phyloP scores from a whole-genome alignment of 1,139 yeast genomes.

The Suhomyces maxii region DNA sequence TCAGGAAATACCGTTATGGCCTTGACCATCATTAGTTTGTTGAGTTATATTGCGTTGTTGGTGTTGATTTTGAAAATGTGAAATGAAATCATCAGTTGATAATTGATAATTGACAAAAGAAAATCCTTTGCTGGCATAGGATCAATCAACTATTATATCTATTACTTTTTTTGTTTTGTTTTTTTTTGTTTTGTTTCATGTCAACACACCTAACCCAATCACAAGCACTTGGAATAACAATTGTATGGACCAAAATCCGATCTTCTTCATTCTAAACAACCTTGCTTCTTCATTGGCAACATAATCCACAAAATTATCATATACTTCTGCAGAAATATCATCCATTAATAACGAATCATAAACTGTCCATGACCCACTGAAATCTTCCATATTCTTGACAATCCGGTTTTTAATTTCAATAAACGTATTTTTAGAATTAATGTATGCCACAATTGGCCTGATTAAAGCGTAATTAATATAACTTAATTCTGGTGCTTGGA shows the following conservation, averaged over 20 bases:
- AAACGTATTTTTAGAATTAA: slow-evolving; percentile 83
- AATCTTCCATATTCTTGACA: slow-evolving; percentile 76
- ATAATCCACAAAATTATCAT: slow-evolving; percentile 85
- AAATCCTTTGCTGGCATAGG: background rate
- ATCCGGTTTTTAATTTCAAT: slow-evolving; percentile 86
- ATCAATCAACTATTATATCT: background rate
- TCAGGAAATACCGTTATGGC: slow-evolving; percentile 52
- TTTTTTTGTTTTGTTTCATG: slow-evolving; percentile 12
- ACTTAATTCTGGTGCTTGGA: slow-evolving; percentile 79
- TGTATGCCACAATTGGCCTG: slow-evolving; percentile 93
- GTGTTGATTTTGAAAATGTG: slow-evolving; percentile 42
- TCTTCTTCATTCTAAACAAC: slow-evolving; percentile 69
- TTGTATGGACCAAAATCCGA: slow-evolving; percentile 93
- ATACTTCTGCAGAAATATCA: slow-evolving; percentile 85
- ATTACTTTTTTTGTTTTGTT: background rate
- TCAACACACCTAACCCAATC: slow-evolving; percentile 68
- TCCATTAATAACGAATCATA: slow-evolving; percentile 91
- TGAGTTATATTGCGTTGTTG: slow-evolving; percentile 47
- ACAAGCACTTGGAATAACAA: slow-evolving; percentile 76
- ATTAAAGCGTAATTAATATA: slow-evolving; percentile 89
- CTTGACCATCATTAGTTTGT: slow-evolving; percentile 43
- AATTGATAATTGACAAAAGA: too few species aligned
- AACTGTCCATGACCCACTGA: slow-evolving; percentile 95
- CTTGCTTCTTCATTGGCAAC: slow-evolving; percentile 85
- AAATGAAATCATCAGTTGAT: background rate